Evolutionary conservation across 2,329 filamentous ascomycete species (phyloP), one percentile per base, ranked within the genome.

Genomic region (Cryphonectria naterciae): DNA sequence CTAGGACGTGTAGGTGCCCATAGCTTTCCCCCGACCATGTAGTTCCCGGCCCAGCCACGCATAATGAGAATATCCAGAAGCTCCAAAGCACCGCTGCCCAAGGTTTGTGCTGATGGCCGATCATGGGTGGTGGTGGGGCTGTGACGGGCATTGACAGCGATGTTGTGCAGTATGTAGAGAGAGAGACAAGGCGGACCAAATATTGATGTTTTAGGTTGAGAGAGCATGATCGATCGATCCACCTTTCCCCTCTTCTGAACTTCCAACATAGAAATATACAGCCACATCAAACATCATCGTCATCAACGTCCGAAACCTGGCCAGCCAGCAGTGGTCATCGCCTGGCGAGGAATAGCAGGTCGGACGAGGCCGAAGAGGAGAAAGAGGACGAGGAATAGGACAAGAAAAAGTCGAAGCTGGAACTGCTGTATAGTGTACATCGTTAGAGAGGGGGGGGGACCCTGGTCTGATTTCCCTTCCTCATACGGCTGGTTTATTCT

Each of bases 141-240:
- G 25, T 22, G 58, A 11, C 58, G 5, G 35, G 58, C 58, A 58
- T 32, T 35, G 54, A 32, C 54, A 10, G 54, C 11, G 54, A 58
- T 58, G 54, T 32, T 58, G 54, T 58, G 58, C 28, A 61, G 32
- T 39, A 1, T 49, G 22, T 22, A 35, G 32, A 22, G 32, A 35
- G 32, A 22, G 32, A 19, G 19, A 61, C 58, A n/a, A 61, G 58
- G 19, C 32, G 58, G 19, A n/a, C 13, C 32, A 15, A 17, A 39
- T 7, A 8, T 39, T 35, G 58, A n/a, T 41, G 68, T 69, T 69
- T 69, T 64, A 67, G 41, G 60, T 69, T 69, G 52, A 69, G 62
- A 61, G 35, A 43, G 65, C 52, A 61, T 65, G 60, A 32, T n/a
- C 15, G 49, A 49, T 54, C 67, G 54, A 41, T 25, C 37, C 67